A percentile compares a stretch with the other conserved stretches of the same genome.
phyloP scores from a whole-genome alignment of 1,284 basidiomycete species.

The Anthracocystis panici-leucophaei region DNA sequence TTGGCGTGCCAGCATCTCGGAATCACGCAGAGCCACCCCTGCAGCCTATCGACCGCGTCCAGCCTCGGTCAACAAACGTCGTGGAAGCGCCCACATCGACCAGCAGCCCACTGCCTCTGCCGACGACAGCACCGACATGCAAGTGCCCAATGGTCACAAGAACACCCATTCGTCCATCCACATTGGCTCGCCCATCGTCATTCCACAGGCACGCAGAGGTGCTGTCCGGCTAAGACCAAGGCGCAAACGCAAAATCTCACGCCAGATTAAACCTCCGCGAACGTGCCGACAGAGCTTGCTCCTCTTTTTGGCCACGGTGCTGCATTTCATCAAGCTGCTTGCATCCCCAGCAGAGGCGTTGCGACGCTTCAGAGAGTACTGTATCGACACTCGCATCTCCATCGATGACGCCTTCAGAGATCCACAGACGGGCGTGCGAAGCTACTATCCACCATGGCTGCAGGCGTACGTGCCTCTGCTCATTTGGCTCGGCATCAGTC shows the following conservation, averaged over 20 bases:
- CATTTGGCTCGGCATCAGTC: slow-evolving; percentile 69
- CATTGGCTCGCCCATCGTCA: slow-evolving; percentile 58
- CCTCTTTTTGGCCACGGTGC: slow-evolving; percentile 21
- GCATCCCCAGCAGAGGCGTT: slow-evolving; percentile 41
- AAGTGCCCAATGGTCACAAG: slow-evolving; percentile 22
- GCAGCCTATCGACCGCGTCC: slow-evolving; percentile 54
- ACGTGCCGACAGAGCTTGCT: slow-evolving; percentile 30
- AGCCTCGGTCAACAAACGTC: slow-evolving; percentile 25
- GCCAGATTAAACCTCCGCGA: slow-evolving; percentile 26
- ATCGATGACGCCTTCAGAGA: slow-evolving; percentile 65
- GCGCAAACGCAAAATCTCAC: slow-evolving; percentile 21
- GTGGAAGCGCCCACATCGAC: slow-evolving; percentile 32
- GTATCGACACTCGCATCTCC: slow-evolving; percentile 41
- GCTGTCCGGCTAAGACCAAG: slow-evolving; percentile 44
- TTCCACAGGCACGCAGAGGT: slow-evolving; percentile 60
- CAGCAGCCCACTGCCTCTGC: slow-evolving; percentile 21
- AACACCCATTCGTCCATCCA: slow-evolving; percentile 48
- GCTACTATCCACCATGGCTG: slow-evolving; percentile 66
- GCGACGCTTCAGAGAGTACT: slow-evolving; percentile 37
- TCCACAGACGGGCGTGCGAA: slow-evolving; percentile 57
- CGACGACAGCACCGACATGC: slow-evolving; percentile 48
- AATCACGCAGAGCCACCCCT: slow-evolving; percentile 48
- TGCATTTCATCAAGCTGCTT: slow-evolving; percentile 31
- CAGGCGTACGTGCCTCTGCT: slow-evolving; percentile 69
- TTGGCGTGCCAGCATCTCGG: slow-evolving; percentile 39